Evolutionary conservation across 1,139 yeast species (phyloP).

Genomic region (Kurtzmaniella quercitrusa): DNA sequence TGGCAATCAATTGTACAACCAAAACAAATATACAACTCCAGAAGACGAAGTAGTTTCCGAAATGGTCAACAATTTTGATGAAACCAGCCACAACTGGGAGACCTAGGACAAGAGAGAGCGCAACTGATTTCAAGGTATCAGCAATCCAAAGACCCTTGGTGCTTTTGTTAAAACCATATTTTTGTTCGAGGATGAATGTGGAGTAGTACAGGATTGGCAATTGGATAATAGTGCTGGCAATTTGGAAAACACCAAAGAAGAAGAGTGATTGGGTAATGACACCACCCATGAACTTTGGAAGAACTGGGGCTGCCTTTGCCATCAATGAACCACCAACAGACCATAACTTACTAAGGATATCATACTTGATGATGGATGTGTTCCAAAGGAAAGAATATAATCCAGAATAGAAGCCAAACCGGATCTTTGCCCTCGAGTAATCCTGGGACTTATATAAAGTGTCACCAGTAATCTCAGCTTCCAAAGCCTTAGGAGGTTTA

Average conservation of each 20-base stretch:
- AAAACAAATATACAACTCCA: slow-evolving; percentile 74
- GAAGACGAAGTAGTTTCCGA: slow-evolving; percentile 75
- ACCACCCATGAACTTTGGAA: slow-evolving; percentile 49
- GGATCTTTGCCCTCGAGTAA: slow-evolving; percentile 79
- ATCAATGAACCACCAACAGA: slow-evolving; percentile 41
- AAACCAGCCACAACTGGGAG: slow-evolving; percentile 72
- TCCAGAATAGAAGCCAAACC: slow-evolving; percentile 59
- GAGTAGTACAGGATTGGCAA: slow-evolving; percentile 72
- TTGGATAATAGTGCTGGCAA: slow-evolving; percentile 48
- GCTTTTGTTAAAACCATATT: slow-evolving; percentile 86
- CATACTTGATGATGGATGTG: slow-evolving; percentile 53
- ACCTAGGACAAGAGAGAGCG: slow-evolving; percentile 56
- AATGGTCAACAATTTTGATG: slow-evolving; percentile 74
- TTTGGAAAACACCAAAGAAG: slow-evolving; percentile 45
- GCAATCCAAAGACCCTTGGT: slow-evolving; percentile 67
- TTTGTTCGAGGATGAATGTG: slow-evolving; percentile 86
- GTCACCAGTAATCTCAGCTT: slow-evolving; percentile 62
- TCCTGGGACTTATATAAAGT: slow-evolving; percentile 76
- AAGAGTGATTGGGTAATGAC: slow-evolving; percentile 65
- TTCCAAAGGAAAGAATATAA: slow-evolving; percentile 53
- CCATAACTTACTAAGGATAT: slow-evolving; percentile 73
- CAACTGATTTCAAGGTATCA: slow-evolving; percentile 62
- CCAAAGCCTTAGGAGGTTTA: slow-evolving; percentile 60
- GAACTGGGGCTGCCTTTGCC: slow-evolving; percentile 23
- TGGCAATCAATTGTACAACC: slow-evolving; percentile 64